phyloP scores from a whole-genome alignment of 192 early-diverging fungal species.

The Backusella parvicylindrica region DNA sequence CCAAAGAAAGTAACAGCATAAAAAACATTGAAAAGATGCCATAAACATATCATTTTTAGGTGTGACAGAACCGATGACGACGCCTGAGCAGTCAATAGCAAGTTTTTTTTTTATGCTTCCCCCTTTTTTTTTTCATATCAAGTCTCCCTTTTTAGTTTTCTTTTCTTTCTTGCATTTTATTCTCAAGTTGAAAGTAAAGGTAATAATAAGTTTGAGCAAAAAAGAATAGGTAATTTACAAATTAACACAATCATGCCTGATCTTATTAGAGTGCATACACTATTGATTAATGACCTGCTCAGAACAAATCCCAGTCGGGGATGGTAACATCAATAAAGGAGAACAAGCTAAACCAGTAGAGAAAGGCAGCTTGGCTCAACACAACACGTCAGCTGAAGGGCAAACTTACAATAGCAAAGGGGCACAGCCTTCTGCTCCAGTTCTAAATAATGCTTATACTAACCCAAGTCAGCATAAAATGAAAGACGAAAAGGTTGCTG shows the following conservation, averaged over 20 bases:
- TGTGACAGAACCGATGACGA: not conserved
- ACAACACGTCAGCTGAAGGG: not conserved
- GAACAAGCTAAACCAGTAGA: not conserved
- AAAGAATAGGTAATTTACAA: not conserved
- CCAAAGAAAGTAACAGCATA: not conserved
- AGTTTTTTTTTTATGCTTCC: not conserved
- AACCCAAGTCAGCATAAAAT: not conserved
- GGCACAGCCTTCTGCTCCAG: not conserved
- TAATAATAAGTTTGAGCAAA: not conserved
- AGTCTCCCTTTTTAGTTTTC: not conserved
- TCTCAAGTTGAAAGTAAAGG: not conserved
- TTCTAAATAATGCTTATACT: constrained; percentile 1
- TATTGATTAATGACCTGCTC: not conserved
- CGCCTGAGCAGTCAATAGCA: not conserved
- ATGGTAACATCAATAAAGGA: not conserved
- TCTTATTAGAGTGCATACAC: not conserved
- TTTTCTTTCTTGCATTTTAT: not conserved
- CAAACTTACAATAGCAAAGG: not conserved
- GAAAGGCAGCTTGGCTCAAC: not conserved
- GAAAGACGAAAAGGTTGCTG: not conserved
- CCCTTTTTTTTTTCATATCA: not conserved
- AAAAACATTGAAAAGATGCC: not conserved
- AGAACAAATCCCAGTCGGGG: not conserved
- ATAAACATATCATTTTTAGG: not conserved
- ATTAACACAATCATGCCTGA: not conserved